Base-by-base conservation (phyloP, 495 filamentous ascomycete genomes). In the Hypoxylon fragiforme region DNA sequence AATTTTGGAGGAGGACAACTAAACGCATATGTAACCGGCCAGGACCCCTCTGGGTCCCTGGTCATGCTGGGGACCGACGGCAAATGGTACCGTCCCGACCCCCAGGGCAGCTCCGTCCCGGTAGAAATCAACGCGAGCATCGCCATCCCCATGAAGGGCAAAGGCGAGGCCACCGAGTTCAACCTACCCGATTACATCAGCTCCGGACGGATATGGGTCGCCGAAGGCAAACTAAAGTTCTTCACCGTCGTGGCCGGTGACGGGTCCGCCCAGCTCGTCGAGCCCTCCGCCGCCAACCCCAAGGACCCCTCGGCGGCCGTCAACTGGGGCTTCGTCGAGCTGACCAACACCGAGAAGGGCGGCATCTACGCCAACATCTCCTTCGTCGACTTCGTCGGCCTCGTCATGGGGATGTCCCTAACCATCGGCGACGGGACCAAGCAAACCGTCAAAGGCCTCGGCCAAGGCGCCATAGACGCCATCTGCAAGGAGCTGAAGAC, bases 261-360 rank as follows among this genome's bases (percentile, higher is more conserved):
- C 16, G 73, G 70, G 18, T 56, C 41, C 5, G 55, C 65, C 0
- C 48, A 41, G 14, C 60, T 77, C 3, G 71, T 75, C 43, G 69
- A 77, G 54, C 76, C 74, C 4, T 69, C 75, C 0, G 61, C 66
- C 21, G 61, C 61, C 13, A 77, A 77, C 64, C 70, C 72, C 7
- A 52, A 44, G 2, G 75, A 78, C 37, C 74, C 75, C 18, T 73
- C 62, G 6, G 62, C 71, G 3, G 69, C 34, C 4, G 44, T 74
- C 22, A 73, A 71, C 57, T 78, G 73, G 74, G 74, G 75, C 31
- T 78, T 77, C 36, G 69, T 76, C 46, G 75, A 78, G 50, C 64
- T 78, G 12, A 72, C 71, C 11, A 70, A 72, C 44, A 74, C 62
- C 0, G 57, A 59, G n/a, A 58, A 67, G 34, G 50, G 50, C 14